Evolutionary conservation across 352 stramenopile genomes (phyloP), one percentile per base, ranked within the genome.

Genomic region (Phytophthora pini): DNA sequence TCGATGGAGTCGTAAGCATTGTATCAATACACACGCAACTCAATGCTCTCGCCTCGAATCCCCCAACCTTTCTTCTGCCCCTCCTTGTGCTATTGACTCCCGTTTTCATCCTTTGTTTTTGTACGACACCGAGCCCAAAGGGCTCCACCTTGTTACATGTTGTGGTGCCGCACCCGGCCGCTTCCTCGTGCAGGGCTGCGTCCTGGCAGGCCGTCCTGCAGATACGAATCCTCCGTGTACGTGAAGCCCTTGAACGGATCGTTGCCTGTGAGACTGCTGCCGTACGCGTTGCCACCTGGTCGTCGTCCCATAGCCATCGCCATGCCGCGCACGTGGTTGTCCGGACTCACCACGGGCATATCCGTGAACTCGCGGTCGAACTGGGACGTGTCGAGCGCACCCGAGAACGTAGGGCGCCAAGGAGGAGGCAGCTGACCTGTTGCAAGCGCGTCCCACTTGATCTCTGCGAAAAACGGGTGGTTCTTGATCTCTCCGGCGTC

Each of bases 361-460:
- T 90, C 94, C 0, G 97, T 99, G 61, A 98, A 98, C 76, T 99
- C 97, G 55, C 89, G 85, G 82, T 99, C 97, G 58, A 99, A 99
- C 82, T 99, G 96, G 56, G 94, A 98, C 39, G 96, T 99, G 81
- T 99, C 96, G n/a, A 98, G 75, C 41, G 82, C 96, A 22, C 92
- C 88, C 20, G 88, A 93, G 63, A 99, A 97, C 26, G 88, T 91
- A 15, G 97, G 97, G 22, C 87, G 78, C 95, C 95, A 99, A 36
- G 96, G 96, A 46, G 96, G 88, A 34, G 84, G 61, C 27, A 98
- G 43, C 45, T 89, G 70, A 12, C 84, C 79, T 11, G 66, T 45
- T 49, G 76, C 71, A 6, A 94, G 70, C 27, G 69, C 69, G 43
- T 92, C 82, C 87, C 87, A 95, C 38, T 93, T 74, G 48, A 93